Conservation (phyloP, 1,284 basidiomycete genomes). For the Tetrapyrgos nigripes region DNA sequence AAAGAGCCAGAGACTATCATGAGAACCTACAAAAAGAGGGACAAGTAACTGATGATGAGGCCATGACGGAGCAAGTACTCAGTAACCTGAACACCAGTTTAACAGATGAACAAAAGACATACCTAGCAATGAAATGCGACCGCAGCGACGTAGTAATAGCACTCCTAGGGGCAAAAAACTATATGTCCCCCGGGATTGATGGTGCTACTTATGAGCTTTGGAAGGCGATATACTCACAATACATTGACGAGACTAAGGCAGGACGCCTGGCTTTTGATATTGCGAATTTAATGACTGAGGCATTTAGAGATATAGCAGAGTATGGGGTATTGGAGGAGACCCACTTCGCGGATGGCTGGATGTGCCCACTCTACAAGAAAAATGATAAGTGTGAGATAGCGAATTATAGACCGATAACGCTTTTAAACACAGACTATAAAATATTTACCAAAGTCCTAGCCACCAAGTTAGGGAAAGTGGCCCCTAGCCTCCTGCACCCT, state of each 20-base stretch:
- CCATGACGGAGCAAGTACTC: slow-evolving; percentile 9
- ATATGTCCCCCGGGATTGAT: slow-evolving; percentile 34
- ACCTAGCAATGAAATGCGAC: slow-evolving; percentile 12
- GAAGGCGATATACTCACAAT: slow-evolving; percentile 23
- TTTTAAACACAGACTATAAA: slow-evolving; percentile 24
- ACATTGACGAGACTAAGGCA: too few relatives aligned
- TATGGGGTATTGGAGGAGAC: too few relatives aligned
- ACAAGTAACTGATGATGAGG: too few relatives aligned
- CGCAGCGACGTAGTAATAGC: slow-evolving; percentile 21
- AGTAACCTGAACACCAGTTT: slow-evolving; percentile 1
- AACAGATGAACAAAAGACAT: slow-evolving; percentile 10
- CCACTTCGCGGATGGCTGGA: too few relatives aligned
- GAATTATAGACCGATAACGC: slow-evolving; percentile 20
- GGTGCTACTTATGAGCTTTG: slow-evolving; percentile 35
- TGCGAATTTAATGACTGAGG: too few relatives aligned
- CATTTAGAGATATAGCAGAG: too few relatives aligned
- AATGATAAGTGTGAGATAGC: too few relatives aligned
- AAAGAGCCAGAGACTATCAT: too few relatives aligned
- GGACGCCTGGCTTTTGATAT: too few relatives aligned
- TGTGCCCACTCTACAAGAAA: too few relatives aligned
- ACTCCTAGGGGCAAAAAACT: slow-evolving; percentile 23
- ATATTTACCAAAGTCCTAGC: slow-evolving; percentile 19
- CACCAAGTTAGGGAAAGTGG: too few relatives aligned
- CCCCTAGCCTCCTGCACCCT: slow-evolving; percentile 13
- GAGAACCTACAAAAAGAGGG: too few relatives aligned